A percentile compares a stretch with the other conserved stretches of the same genome.
Evolutionary conservation across 768 basidiomycete genomes (phyloP).

Genomic region (Agrocybe pediades): DNA sequence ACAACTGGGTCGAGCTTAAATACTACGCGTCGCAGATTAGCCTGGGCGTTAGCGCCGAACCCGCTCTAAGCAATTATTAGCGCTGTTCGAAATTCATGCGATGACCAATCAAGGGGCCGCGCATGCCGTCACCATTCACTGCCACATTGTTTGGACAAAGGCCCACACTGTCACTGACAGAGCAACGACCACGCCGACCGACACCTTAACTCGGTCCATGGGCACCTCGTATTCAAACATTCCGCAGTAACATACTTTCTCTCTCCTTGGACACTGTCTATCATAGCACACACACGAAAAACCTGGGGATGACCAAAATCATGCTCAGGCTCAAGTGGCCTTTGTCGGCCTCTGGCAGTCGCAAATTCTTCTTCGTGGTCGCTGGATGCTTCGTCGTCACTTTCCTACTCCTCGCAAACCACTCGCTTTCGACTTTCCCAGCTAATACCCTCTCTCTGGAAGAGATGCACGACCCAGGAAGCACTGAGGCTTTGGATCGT

Average conservation of each 20-base stretch:
- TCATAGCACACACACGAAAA: not conserved
- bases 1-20: too few species aligned
- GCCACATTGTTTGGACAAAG: not conserved
- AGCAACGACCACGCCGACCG: not conserved
- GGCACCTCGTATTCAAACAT: not conserved
- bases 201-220: not conserved
- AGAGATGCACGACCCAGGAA: not conserved
- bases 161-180: not conserved
- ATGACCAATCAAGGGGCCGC: not conserved
- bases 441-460: constrained; percentile 4
- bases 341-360: not conserved
- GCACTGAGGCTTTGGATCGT: not conserved
- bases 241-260: not conserved
- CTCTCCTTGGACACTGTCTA: not conserved
- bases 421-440: not conserved
- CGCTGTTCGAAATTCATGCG: too few species aligned
- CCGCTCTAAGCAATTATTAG: not conserved
- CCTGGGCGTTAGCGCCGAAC: not conserved
- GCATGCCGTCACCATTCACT: not conserved
- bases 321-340: not conserved
- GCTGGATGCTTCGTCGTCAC: not conserved
- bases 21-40: too few species aligned
- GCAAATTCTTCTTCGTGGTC: not conserved
- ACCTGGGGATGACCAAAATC: not conserved
- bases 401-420: not conserved